phyloP scores from a whole-genome alignment of 192 early-diverging fungal genomes.

The Glomus cerebriforme region DNA sequence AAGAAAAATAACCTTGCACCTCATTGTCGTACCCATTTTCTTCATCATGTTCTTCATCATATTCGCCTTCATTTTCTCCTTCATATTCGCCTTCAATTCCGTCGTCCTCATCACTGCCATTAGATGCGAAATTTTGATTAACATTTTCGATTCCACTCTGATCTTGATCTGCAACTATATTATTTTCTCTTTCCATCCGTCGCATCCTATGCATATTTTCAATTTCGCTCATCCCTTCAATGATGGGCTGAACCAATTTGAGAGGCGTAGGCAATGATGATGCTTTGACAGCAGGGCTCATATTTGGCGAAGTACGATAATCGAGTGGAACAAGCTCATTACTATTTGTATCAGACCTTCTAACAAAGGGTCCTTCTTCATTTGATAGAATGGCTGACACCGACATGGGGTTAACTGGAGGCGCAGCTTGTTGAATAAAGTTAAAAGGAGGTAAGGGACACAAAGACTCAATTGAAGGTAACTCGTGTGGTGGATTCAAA shows the following conservation, averaged over 20 bases:
- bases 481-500: conserved; percentile 3
- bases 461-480: conserved; percentile 22
- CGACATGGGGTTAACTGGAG: conserved; percentile 5
- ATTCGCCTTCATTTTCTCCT: conserved; percentile 17
- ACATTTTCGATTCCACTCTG: not conserved
- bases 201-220: not conserved
- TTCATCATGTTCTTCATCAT: not conserved
- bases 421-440: not conserved
- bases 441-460: not conserved
- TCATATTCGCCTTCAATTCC: not conserved
- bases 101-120: not conserved
- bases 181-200: not conserved
- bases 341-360: conserved; percentile 16
- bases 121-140: not conserved
- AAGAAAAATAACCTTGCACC: not conserved
- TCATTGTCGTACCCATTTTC: conserved; percentile 27
- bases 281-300: not conserved
- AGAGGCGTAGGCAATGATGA: not conserved
- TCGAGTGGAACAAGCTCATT: not conserved
- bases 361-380: conserved; percentile 18
- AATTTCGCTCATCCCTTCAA: not conserved
- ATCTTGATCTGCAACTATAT: not conserved
- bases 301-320: not conserved
- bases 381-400: conserved; percentile 9
- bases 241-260: not conserved